Conservation (phyloP, 2,329 filamentous ascomycete species). For the Thyridium curvatum region DNA sequence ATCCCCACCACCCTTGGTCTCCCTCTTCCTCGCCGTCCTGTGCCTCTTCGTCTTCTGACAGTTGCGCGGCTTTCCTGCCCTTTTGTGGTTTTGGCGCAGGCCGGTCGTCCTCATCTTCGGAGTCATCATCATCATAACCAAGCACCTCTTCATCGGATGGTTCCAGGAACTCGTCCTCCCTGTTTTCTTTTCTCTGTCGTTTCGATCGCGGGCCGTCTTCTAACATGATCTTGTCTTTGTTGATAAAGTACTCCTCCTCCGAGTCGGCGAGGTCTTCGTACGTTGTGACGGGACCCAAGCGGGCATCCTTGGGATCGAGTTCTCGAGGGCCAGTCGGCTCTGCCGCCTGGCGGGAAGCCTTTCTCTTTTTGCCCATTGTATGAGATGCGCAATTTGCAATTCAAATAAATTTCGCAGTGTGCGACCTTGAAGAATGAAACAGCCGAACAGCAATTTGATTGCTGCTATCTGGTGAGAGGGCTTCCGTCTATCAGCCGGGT, state of each 20-base stretch:
- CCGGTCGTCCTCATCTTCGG: conserved; percentile 15
- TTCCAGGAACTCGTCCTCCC: conserved; percentile 57
- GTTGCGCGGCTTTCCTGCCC: conserved; percentile 25
- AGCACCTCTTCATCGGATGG: conserved; percentile 56
- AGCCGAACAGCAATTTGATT: no score
- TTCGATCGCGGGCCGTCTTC: conserved; percentile 78
- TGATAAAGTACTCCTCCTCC: conserved; percentile 87
- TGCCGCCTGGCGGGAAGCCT: conserved; percentile 48
- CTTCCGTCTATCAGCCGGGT: not conserved
- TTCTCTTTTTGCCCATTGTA: conserved; percentile 63
- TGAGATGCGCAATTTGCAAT: not conserved
- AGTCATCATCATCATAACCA: conserved; percentile 12
- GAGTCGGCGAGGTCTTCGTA: conserved; percentile 88
- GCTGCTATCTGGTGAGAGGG: no score
- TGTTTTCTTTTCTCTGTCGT: conserved; percentile 53
- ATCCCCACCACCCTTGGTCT: conserved; percentile 74
- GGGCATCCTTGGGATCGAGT: conserved; percentile 50
- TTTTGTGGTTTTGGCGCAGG: conserved; percentile 18
- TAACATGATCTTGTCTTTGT: conserved; percentile 78
- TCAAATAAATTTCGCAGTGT: no score
- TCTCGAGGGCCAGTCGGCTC: conserved; percentile 47
- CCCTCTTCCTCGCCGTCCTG: conserved; percentile 46
- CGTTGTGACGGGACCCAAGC: conserved; percentile 50
- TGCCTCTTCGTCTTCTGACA: conserved; percentile 57
- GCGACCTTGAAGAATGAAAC: no score